Conservation (phyloP, 2,329 filamentous ascomycete genomes). For the Nemania diffusa region DNA sequence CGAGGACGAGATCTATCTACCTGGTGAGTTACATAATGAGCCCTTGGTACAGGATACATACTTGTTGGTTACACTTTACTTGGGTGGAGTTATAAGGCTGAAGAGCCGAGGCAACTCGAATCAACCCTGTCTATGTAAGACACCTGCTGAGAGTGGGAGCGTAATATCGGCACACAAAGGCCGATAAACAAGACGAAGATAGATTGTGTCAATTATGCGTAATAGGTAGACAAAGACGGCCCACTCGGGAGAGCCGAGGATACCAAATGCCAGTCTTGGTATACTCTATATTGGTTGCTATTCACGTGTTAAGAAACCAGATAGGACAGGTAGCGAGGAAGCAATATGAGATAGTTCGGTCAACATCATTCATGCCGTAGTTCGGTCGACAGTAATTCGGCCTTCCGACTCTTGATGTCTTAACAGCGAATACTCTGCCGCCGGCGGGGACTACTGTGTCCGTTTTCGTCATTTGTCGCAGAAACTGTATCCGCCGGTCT, state of each 20-base stretch:
- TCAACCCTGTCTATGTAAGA: background rate
- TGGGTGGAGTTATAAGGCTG: conserved; percentile 23
- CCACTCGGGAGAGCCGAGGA: conserved; percentile 18
- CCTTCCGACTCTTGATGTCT: background rate
- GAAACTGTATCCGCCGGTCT: conserved; percentile 19
- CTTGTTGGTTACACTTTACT: background rate
- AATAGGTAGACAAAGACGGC: background rate
- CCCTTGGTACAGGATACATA: too few relatives aligned
- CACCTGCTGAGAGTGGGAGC: background rate
- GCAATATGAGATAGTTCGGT: too few relatives aligned
- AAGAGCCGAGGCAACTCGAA: conserved; percentile 28
- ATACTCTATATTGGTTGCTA: background rate
- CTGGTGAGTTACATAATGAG: background rate
- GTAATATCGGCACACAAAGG: background rate
- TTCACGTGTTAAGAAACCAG: background rate
- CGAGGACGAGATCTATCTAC: conserved; percentile 14
- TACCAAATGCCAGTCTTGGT: background rate
- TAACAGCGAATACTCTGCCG: background rate
- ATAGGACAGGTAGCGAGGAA: background rate
- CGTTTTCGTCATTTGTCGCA: background rate
- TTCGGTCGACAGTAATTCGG: background rate
- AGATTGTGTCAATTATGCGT: background rate
- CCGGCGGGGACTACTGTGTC: background rate
- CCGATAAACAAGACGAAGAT: background rate
- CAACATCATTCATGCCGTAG: too few relatives aligned